A percentile compares a stretch with the other conserved stretches of the same genome.
phyloP scores from a whole-genome alignment of 1,139 yeast species.

The Suhomyces bokatorum region DNA sequence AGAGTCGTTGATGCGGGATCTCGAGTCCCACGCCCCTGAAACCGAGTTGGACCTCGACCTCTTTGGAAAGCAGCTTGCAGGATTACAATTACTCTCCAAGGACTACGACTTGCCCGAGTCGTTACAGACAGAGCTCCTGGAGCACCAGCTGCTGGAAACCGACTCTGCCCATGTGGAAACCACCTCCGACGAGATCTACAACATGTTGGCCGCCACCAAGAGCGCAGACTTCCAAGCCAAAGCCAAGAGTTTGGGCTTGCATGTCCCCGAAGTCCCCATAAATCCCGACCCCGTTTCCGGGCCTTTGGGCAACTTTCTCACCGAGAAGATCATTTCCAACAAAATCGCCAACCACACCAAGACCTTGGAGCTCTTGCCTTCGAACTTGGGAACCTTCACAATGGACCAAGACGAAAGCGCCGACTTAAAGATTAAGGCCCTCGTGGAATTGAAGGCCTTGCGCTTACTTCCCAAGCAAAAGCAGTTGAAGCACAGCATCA shows the following conservation, averaged over 20 bases:
- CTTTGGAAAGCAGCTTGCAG: slow-evolving; percentile 67
- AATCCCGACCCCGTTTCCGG: slow-evolving; percentile 28
- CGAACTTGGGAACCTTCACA: slow-evolving; percentile 70
- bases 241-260: slow-evolving; percentile 34
- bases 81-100: slow-evolving; percentile 73
- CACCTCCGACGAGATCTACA: slow-evolving; percentile 8
- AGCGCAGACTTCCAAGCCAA: slow-evolving; percentile 25
- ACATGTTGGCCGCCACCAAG: slow-evolving; percentile 4
- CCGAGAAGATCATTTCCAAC: slow-evolving; percentile 54
- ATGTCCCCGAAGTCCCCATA: slow-evolving; percentile 26
- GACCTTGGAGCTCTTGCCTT: slow-evolving; percentile 76
- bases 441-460: slow-evolving; percentile 81
- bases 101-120: slow-evolving; percentile 73
- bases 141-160: slow-evolving; percentile 4
- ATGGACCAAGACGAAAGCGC: slow-evolving; percentile 43
- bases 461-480: slow-evolving; percentile 83
- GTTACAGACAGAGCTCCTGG: slow-evolving; percentile 28
- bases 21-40: slow-evolving; percentile 7
- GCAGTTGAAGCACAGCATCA: slow-evolving; percentile 71
- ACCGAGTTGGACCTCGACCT: slow-evolving; percentile 46
- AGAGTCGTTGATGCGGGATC: slow-evolving; percentile 23
- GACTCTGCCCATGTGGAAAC: not conserved
- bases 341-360: slow-evolving; percentile 68
- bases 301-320: slow-evolving; percentile 38
- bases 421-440: slow-evolving; percentile 59